A percentile compares a stretch with the other conserved stretches of the same genome.
Evolutionary conservation across 176 grass and related monocot genomes (phyloP).

Genomic region (Phoenix dactylifera): DNA sequence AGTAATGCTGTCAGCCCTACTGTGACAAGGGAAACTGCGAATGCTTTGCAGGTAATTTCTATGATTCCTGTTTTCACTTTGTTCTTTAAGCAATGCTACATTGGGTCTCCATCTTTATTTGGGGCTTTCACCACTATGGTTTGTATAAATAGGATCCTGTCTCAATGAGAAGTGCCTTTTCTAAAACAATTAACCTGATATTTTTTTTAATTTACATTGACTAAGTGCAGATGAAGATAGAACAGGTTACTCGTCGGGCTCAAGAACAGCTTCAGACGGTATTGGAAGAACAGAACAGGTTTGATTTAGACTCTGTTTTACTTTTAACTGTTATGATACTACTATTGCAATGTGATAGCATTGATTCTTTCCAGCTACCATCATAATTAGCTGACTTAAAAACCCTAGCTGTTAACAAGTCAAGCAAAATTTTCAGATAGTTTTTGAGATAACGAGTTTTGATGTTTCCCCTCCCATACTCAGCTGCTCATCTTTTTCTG

Average conservation of each 20-base stretch:
- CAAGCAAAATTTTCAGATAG: too few relatives aligned
- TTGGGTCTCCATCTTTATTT: neutral
- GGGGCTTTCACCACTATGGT: neutral
- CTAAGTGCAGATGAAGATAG: conserved; percentile 73
- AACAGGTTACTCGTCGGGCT: conserved; percentile 81
- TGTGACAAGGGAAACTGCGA: conserved; percentile 87
- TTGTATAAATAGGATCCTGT: too few relatives aligned
- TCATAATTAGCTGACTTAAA: too few relatives aligned
- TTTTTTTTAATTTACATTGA: conserved; percentile 21
- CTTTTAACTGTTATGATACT: neutral
- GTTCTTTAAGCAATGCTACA: neutral
- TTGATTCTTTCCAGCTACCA: too few relatives aligned
- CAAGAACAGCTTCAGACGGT: conserved; percentile 96
- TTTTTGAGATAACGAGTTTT: too few relatives aligned
- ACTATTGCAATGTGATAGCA: too few relatives aligned
- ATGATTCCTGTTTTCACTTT: neutral
- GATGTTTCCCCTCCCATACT: too few relatives aligned
- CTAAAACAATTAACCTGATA: neutral
- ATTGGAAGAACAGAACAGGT: conserved; percentile 95
- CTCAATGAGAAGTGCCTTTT: too few relatives aligned
- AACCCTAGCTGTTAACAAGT: too few relatives aligned
- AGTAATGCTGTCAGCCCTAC: conserved; percentile 94
- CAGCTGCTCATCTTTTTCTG: too few relatives aligned
- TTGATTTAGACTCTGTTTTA: neutral
- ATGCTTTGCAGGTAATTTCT: conserved; percentile 70